Evolutionary conservation across 2,329 filamentous ascomycete species (phyloP).

Genomic region (Magnaporthiopsis incrustans): DNA sequence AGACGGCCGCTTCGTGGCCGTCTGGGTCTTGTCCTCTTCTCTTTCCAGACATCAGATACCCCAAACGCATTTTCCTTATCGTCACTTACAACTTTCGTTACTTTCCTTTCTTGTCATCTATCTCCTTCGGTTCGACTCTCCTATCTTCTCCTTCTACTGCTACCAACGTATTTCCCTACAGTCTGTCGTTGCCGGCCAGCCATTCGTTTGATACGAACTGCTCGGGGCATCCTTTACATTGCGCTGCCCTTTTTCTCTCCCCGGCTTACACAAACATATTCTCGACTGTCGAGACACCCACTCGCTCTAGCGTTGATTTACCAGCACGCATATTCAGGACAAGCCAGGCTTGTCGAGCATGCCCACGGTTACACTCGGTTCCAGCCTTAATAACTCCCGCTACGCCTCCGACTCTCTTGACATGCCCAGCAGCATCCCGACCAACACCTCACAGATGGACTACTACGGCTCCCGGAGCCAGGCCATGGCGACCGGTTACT

Average conservation of each 20-base stretch:
- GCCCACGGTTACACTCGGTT: conserved; percentile 21
- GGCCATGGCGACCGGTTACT: conserved; percentile 21
- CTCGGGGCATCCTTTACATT: neutral
- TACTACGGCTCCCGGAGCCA: conserved; percentile 22
- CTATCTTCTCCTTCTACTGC: conserved; percentile 16
- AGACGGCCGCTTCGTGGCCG: conserved; percentile 28
- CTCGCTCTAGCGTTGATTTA: neutral
- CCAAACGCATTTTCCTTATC: conserved; percentile 12
- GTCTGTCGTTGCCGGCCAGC: conserved; percentile 17
- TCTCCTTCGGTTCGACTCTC: conserved; percentile 19
- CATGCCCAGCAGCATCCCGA: conserved; percentile 7
- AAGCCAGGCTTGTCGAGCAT: conserved; percentile 13
- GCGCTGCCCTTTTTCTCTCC: neutral
- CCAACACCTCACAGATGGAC: conserved; percentile 17
- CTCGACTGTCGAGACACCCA: neutral
- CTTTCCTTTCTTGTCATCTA: conserved; percentile 15
- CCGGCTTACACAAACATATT: neutral
- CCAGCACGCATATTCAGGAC: neutral
- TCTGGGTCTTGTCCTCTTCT: conserved; percentile 25
- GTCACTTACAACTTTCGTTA: conserved; percentile 7
- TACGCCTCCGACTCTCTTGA: neutral
- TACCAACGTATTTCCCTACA: conserved; percentile 10
- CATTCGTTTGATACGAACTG: conserved; percentile 36
- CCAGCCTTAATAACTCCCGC: conserved; percentile 12
- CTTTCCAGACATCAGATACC: neutral